A percentile compares a stretch with the other conserved stretches of the same genome.
These are phyloP conservation scores for Chytriomyces sp. DNA, from an alignment of 192 early-diverging fungal genomes.

Conservation along the genomic window DNA sequence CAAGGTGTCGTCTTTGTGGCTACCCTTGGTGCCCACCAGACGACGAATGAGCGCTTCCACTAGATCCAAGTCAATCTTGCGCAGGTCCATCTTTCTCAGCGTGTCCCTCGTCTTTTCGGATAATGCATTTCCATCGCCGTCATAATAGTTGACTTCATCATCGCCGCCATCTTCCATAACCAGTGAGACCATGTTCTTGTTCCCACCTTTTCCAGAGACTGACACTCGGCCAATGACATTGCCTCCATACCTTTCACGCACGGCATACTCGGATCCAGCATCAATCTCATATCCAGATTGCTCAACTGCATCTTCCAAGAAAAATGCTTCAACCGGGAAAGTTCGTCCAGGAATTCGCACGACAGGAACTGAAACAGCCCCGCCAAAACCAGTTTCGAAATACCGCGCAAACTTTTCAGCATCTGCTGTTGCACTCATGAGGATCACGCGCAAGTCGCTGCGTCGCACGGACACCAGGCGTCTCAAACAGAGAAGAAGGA, in stretches of 20 bases:
- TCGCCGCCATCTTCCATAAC: constrained; percentile 18
- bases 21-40: constrained; percentile 28
- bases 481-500: constrained; percentile 69
- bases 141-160: constrained; percentile 19
- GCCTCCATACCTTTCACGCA: constrained; percentile 19
- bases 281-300: constrained; percentile 60
- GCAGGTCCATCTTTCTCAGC: constrained; percentile 50
- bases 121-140: constrained; percentile 22
- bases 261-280: constrained; percentile 50
- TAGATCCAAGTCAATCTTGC: constrained; percentile 63
- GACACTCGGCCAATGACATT: constrained; percentile 40
- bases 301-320: constrained; percentile 74
- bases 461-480: constrained; percentile 46
- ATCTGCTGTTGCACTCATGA: constrained; percentile 81
- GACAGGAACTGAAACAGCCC: constrained; percentile 25
- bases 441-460: constrained; percentile 51
- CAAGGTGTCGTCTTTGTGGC: not conserved
- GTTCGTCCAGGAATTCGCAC: constrained; percentile 66
- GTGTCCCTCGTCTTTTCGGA: constrained; percentile 8
- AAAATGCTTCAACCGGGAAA: constrained; percentile 53
- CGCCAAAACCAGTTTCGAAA: constrained; percentile 35
- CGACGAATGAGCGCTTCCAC: constrained; percentile 50
- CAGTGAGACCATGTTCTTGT: constrained; percentile 25
- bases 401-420: constrained; percentile 56
- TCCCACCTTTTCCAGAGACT: constrained; percentile 56